phyloP scores from a whole-genome alignment of 139 green algal genomes.

The Chlorella sp. region DNA sequence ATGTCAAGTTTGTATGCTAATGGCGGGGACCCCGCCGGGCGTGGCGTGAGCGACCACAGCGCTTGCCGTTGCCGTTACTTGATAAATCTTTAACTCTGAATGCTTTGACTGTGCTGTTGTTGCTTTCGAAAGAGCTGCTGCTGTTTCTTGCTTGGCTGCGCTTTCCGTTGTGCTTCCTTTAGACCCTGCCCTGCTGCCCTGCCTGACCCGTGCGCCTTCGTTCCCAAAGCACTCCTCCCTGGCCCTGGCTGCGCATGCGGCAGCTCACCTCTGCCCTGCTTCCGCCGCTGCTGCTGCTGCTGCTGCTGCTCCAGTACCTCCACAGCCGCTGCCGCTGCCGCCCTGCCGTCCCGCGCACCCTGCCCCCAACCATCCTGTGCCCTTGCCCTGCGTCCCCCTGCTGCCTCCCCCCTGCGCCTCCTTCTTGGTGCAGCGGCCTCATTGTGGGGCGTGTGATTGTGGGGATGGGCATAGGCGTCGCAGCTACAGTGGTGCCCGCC shows the following conservation, averaged over 20 bases:
- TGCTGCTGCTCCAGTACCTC: background rate
- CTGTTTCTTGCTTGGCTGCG: no score
- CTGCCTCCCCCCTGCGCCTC: background rate
- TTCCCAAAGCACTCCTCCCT: no score
- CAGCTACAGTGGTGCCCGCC: slow-evolving; percentile 79
- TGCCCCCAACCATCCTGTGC: background rate
- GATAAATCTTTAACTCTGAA: no score
- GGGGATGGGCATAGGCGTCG: slow-evolving; percentile 82
- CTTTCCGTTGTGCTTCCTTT: no score
- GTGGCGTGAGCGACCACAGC: slow-evolving; percentile 49
- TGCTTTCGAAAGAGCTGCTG: no score
- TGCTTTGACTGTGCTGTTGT: no score
- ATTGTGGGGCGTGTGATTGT: slow-evolving; percentile 73
- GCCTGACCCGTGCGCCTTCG: no score
- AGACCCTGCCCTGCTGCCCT: no score
- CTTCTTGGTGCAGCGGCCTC: slow-evolving; percentile 62
- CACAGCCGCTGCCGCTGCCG: background rate
- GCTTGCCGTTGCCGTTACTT: no score
- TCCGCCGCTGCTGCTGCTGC: background rate
- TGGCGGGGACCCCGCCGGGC: slow-evolving; percentile 64
- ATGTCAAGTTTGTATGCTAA: no score
- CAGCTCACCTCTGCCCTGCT: background rate
- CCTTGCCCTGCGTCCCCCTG: background rate
- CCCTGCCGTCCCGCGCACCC: no score
- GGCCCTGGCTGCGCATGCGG: background rate